Evolutionary conservation across 164 flowering plant genomes (phyloP).

Genomic region (Echeveria elegans): DNA sequence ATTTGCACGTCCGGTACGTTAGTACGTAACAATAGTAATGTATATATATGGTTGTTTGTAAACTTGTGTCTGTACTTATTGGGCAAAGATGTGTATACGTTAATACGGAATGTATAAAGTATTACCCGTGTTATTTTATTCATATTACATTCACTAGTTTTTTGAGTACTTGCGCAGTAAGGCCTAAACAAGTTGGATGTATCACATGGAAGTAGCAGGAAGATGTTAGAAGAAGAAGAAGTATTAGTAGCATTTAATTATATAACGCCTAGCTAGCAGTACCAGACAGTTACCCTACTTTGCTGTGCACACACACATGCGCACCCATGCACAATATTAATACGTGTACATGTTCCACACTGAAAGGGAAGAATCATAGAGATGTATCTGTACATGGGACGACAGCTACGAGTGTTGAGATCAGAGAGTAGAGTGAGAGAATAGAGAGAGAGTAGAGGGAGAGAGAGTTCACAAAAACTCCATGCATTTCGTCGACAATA

Average conservation of each 20-base stretch:
- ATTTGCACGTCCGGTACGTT: not conserved
- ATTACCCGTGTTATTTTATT: too few species aligned
- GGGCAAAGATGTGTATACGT: too few species aligned
- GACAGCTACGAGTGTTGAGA: not conserved
- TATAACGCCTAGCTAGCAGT: not conserved
- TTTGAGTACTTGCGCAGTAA: not conserved
- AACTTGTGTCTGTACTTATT: not conserved
- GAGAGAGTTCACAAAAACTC: not conserved
- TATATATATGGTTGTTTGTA: too few species aligned
- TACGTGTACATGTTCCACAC: not conserved
- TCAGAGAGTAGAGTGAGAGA: too few species aligned
- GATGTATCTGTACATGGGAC: not conserved
- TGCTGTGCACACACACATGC: conserved; percentile 3
- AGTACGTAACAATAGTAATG: not conserved
- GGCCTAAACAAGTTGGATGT: not conserved
- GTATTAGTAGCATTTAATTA: not conserved
- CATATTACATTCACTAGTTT: not conserved
- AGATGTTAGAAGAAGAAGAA: not conserved
- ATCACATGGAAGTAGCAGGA: not conserved
- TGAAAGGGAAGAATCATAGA: not conserved
- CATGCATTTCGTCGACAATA: not conserved
- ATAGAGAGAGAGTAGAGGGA: not conserved
- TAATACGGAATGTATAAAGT: too few species aligned
- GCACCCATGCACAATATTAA: conserved; percentile 2
- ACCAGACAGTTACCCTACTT: not conserved